Evolutionary conservation across 768 basidiomycete species (phyloP), one percentile per base, ranked within the genome.

Genomic region (Tulasnella sp.): DNA sequence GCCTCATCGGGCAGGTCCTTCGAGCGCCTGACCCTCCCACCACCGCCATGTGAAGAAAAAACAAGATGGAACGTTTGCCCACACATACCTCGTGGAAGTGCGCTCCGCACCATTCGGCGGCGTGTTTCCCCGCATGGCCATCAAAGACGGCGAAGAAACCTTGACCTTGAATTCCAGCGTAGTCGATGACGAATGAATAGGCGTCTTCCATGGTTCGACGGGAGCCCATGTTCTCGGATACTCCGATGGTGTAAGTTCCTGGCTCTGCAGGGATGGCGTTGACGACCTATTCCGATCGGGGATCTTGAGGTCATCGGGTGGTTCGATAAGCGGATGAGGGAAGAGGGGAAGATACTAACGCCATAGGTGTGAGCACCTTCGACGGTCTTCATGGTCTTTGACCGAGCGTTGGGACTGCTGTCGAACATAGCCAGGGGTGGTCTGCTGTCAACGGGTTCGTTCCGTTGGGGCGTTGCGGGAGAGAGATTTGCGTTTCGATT

Each of bases 71-170:
- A n/a, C 8, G 9, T 52, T n/a, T 34, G 73, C 38, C 38, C 73
- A 52, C 19, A 68, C 76, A 34, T 19, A 72, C 96, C 88, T 96
- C 92, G 84, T 99, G 96, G 86, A 99, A 99, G 85, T 99, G 92
- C 82, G 89, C 88, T 62, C 98, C 98, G 85, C 98, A 99, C 97
- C 97, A 99, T 85, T 99, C 98, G 38, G 98, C 98, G 44, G 97
- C 97, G 83, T 98, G 95, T 85, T 97, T 99, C 24, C 98, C 98
- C 0, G 98, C 98, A 84, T 99, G 98, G 3, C 98, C 98, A 83
- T 99, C 98, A 83, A 99, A 99, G 71, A 99, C 91, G 8, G 97
- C 97, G 85, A 97, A 99, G 88, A 98, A 99, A 10, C 97, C 98
- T 84, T 99, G 98, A 0, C 98, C 98, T 68, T 93, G 91, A 27